These are phyloP conservation scores for Dioscorea alata DNA, from an alignment of 106 monocot species.

Conservation along the genomic window DNA sequence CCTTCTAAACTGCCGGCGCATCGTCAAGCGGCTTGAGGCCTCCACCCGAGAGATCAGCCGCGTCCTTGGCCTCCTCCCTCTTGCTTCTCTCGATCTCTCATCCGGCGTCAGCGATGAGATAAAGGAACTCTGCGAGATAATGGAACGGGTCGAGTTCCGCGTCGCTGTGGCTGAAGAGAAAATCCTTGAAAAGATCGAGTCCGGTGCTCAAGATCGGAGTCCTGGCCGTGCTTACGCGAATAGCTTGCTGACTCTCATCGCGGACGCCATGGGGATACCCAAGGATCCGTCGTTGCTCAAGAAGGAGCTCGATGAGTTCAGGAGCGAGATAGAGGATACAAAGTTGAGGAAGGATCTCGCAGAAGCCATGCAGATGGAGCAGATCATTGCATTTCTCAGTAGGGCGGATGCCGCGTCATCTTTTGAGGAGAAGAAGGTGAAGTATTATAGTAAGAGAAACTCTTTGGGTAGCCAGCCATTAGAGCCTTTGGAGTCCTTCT, in stretches of 20 bases:
- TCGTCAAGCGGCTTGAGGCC: conserved; percentile 6
- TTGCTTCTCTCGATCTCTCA: conserved; percentile 8
- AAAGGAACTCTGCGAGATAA: background rate
- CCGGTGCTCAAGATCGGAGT: conserved; percentile 5
- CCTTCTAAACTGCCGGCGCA: conserved; percentile 21
- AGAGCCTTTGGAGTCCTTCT: conserved; percentile 29
- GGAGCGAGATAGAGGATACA: conserved; percentile 5
- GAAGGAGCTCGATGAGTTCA: conserved; percentile 22
- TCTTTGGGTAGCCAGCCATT: conserved; percentile 17
- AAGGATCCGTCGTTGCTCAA: background rate
- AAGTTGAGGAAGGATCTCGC: conserved; percentile 15
- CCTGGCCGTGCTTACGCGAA: conserved; percentile 19
- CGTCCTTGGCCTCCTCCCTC: conserved; percentile 14
- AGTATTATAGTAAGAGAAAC: conserved; percentile 19
- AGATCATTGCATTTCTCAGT: conserved; percentile 13
- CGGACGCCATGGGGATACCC: conserved; percentile 11
- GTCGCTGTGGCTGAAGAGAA: conserved; percentile 9
- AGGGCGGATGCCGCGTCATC: conserved; percentile 11
- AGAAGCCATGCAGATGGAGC: conserved; percentile 31
- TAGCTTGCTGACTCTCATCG: conserved; percentile 17
- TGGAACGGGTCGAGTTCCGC: conserved; percentile 9
- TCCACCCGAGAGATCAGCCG: conserved; percentile 15
- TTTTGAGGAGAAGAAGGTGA: conserved; percentile 24
- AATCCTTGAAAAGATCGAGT: conserved; percentile 9
- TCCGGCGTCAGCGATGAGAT: background rate